Conservation (phyloP, 306 rosid species). For the Ziziphus jujuba region DNA sequence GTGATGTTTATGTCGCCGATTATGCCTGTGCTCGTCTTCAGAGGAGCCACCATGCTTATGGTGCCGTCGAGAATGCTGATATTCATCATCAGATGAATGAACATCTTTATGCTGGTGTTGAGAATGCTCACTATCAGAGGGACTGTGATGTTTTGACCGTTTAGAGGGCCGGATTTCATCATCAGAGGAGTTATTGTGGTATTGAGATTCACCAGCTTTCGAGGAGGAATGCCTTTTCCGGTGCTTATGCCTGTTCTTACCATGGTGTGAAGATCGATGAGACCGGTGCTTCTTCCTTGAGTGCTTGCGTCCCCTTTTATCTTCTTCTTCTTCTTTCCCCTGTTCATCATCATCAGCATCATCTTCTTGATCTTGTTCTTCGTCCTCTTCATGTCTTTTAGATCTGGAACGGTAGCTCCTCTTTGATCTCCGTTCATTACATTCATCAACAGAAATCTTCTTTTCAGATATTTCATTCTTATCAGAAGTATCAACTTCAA, state of each 20-base stretch:
- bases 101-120: slow-evolving; percentile 19
- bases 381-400: slow-evolving; percentile 39
- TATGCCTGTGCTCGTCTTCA: slow-evolving; percentile 35
- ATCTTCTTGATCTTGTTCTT: slow-evolving; percentile 24
- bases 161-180: slow-evolving; percentile 35
- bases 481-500: slow-evolving; percentile 43
- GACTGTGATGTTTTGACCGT: slow-evolving; percentile 19
- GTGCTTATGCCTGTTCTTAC: slow-evolving; percentile 55
- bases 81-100: slow-evolving; percentile 46
- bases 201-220: slow-evolving; percentile 37
- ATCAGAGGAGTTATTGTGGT: slow-evolving; percentile 18
- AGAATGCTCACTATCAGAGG: slow-evolving; percentile 43
- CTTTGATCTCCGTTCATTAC: slow-evolving; percentile 51
- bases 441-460: slow-evolving; percentile 33
- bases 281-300: slow-evolving; percentile 58
- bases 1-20: slow-evolving; percentile 25
- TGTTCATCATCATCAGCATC: slow-evolving; percentile 17
- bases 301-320: slow-evolving; percentile 41
- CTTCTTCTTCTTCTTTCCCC: slow-evolving; percentile 31
- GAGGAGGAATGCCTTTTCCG: slow-evolving; percentile 54
- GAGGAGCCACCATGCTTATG: slow-evolving; percentile 39
- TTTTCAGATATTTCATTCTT: slow-evolving; percentile 38
- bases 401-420: slow-evolving; percentile 60
- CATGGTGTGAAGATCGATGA: slow-evolving; percentile 48
- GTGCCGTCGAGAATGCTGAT: slow-evolving; percentile 17